Evolutionary conservation across 139 green algal species (phyloP).

Genomic region (Yamagishiella unicocca): DNA sequence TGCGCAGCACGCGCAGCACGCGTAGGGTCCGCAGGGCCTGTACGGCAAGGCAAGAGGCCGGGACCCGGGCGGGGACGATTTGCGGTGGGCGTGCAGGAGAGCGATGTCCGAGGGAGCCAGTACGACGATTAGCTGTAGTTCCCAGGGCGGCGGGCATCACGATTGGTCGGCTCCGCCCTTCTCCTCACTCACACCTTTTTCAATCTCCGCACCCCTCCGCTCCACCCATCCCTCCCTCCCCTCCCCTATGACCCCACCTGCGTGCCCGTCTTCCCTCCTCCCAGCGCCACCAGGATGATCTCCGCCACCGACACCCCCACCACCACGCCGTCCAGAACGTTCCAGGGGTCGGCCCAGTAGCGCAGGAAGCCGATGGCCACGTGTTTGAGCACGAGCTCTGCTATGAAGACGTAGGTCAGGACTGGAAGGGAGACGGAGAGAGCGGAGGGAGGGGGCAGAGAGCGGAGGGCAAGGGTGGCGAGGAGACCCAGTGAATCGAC

Average conservation of each 20-base stretch:
- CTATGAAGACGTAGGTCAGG: slow-evolving; percentile 58
- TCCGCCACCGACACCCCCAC: slow-evolving; percentile 51
- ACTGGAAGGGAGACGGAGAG: slow-evolving; percentile 9
- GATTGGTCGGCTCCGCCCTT: too few relatives aligned
- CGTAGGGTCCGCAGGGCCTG: slow-evolving; percentile 62
- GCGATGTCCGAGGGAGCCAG: neutral
- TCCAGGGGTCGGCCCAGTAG: slow-evolving; percentile 73
- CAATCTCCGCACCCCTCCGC: neutral
- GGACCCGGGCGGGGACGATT: neutral
- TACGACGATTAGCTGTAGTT: too few relatives aligned
- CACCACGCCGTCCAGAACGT: slow-evolving; percentile 68
- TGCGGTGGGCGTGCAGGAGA: neutral
- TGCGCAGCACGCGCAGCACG: slow-evolving; percentile 56
- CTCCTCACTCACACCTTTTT: too few relatives aligned
- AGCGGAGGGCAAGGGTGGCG: too few relatives aligned
- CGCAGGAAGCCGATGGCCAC: slow-evolving; percentile 30
- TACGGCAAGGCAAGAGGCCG: slow-evolving; percentile 39
- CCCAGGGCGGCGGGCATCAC: too few relatives aligned
- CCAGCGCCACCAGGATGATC: slow-evolving; percentile 24
- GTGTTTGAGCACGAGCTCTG: slow-evolving; percentile 63
- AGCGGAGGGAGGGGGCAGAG: neutral
- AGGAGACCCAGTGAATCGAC: too few relatives aligned
- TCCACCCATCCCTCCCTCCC: neutral
- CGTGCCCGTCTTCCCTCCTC: neutral
- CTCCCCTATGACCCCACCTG: neutral